Evolutionary conservation across 176 grass and related monocot genomes (phyloP), one percentile per base, ranked within the genome.

Genomic region (Melocanna baccifera): DNA sequence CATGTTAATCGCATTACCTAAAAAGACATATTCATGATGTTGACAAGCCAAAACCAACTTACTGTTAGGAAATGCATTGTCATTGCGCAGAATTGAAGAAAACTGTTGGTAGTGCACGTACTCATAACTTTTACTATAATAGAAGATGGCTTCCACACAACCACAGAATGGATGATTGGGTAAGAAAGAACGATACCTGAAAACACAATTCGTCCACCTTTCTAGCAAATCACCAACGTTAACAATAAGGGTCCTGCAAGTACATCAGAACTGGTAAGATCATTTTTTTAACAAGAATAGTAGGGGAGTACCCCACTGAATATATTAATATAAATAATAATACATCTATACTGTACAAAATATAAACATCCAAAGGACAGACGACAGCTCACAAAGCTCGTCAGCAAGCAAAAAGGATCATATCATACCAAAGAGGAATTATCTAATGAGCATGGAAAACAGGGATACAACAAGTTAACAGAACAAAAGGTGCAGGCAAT

Each of bases 141-240:
- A 64, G 20, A 53, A 51, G 18, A 30, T 4, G 43, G 77, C 26
- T 46, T 68, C 36, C 53, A 68, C 10, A 40, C 71, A 48, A 39
- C 25, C n/a, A 83, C 15, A 75, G 3, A 71, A 85, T 29, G 22
- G 19, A 72, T 42, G 41, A 62, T 32, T 15, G 68, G 1, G 34
- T 71, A 77, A 61, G 47, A 58, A 78, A 87, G 8, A 37, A 71
- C 52, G 12, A 26, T 93, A 94, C 95, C 95, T 78, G 80, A 93
- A 98, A 75, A 84, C 19, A 88, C 95, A 91, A 69, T 98, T 94
- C 0, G 91, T 94, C 95, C 95, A 98, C 63, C 92, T 89, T 77
- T 98, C 95, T 57, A 98, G 62, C 85, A 97, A 79, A 79, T 97
- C 92, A 1, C 95, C 95, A 82, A 97, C 87, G 73, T 97, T 97